A percentile compares a stretch with the other conserved stretches of the same genome.
Evolutionary conservation across 2,329 filamentous ascomycete genomes (phyloP).

Genomic region (Bipolaris gigantea): DNA sequence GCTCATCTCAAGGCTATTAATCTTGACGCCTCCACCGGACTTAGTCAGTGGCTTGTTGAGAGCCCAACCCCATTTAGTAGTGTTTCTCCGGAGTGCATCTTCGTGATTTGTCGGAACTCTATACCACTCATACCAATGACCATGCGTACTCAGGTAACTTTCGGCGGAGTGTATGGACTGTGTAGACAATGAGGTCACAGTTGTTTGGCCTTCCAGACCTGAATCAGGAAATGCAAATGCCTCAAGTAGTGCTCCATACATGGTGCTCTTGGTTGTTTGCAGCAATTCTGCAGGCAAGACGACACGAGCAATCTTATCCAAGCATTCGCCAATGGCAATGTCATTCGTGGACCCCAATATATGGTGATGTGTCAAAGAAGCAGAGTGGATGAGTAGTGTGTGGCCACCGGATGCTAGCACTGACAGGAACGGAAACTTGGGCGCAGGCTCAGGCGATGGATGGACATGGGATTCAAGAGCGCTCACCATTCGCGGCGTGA

Average conservation of each 20-base stretch:
- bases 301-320: conserved; percentile 82
- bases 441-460: conserved; percentile 34
- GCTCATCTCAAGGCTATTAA: conserved; percentile 39
- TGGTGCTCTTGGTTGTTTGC: conserved; percentile 61
- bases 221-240: conserved; percentile 69
- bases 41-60: conserved; percentile 69
- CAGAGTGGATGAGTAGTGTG: conserved; percentile 79
- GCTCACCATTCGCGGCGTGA: conserved; percentile 77
- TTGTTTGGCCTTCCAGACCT: conserved; percentile 1
- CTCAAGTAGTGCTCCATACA: conserved; percentile 82
- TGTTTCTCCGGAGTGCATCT: conserved; percentile 57
- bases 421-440: conserved; percentile 80
- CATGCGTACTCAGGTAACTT: conserved; percentile 22
- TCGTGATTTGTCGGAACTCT: conserved; percentile 60
- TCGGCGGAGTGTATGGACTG: conserved; percentile 18
- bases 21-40: conserved; percentile 38
- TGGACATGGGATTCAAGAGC: conserved; percentile 54
- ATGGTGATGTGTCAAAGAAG: conserved; percentile 66
- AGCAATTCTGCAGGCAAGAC: conserved; percentile 68
- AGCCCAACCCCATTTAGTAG: conserved; percentile 64
- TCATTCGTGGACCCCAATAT: conserved; percentile 75
- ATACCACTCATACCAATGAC: conserved; percentile 54
- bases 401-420: conserved; percentile 92
- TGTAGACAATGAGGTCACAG: not conserved
- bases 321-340: conserved; percentile 83